Conservation (phyloP, 2,329 filamentous ascomycete species). For the Tricladium varicosporioides region DNA sequence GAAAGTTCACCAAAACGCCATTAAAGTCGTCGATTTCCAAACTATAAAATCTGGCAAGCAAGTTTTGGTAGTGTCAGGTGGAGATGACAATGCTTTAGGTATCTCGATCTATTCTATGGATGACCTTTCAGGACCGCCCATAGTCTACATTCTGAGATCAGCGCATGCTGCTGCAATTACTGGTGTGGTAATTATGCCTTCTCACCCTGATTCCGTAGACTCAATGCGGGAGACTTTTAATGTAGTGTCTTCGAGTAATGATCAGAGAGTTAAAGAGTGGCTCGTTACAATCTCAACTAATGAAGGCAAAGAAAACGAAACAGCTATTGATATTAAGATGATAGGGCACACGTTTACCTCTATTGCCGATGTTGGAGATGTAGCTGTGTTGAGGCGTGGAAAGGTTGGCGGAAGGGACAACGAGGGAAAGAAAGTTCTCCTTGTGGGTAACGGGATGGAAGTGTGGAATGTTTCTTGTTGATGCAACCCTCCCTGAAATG, state of each 20-base stretch:
- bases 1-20: conserved; percentile 73
- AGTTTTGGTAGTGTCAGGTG: conserved; percentile 66
- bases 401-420: not conserved
- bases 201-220: not conserved
- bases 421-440: conserved; percentile 22
- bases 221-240: conserved; percentile 19
- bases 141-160: conserved; percentile 42
- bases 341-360: conserved; percentile 54
- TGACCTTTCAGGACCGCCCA: not conserved
- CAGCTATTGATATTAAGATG: conserved; percentile 36
- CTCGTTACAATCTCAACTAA: not conserved
- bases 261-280: conserved; percentile 61
- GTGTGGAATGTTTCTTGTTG: conserved; percentile 23
- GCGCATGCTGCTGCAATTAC: conserved; percentile 75
- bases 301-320: conserved; percentile 15
- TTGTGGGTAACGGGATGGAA: conserved; percentile 37
- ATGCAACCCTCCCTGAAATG: too few relatives aligned
- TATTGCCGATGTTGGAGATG: conserved; percentile 57
- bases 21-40: conserved; percentile 62
- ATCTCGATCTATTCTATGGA: conserved; percentile 43
- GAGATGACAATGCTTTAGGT: conserved; percentile 83
- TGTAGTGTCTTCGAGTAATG: conserved; percentile 53
- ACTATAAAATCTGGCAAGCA: conserved; percentile 35
- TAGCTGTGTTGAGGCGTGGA: conserved; percentile 33
- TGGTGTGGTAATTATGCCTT: conserved; percentile 41